phyloP scores from a whole-genome alignment of 75 land plant species.

The Sequoia sempervirens region DNA sequence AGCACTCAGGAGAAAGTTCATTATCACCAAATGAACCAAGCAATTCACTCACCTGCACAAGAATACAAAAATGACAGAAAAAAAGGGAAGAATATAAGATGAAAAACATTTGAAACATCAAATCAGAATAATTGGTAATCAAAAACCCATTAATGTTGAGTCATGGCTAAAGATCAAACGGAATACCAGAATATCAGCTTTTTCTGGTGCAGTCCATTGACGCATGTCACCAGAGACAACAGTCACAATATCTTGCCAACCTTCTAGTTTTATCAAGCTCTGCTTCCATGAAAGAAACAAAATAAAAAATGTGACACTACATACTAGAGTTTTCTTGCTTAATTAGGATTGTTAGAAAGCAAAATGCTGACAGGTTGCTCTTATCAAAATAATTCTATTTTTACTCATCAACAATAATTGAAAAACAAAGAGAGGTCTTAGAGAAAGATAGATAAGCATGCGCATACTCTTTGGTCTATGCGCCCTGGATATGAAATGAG shows the following conservation, averaged over 20 bases:
- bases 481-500: no score
- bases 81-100: slow-evolving; percentile 11
- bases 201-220: slow-evolving; percentile 91
- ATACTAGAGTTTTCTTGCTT: background rate
- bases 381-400: background rate
- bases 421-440: background rate
- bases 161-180: background rate
- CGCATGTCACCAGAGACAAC: slow-evolving; percentile 97
- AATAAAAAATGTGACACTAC: background rate
- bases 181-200: slow-evolving; percentile 88
- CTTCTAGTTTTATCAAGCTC: slow-evolving; percentile 83
- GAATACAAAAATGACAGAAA: background rate
- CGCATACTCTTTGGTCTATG: no score
- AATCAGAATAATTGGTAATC: background rate
- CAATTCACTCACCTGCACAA: slow-evolving; percentile 83
- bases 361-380: background rate
- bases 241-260: slow-evolving; percentile 82
- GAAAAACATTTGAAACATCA: background rate
- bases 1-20: slow-evolving; percentile 97
- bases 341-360: background rate
- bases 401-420: background rate
- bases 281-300: slow-evolving; percentile 17
- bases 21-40: slow-evolving; percentile 99
- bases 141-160: background rate
- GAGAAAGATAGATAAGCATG: no score